A percentile compares a stretch with the other conserved stretches of the same genome.
Conservation (phyloP, 192 early-diverging fungal species). For the Ambispora gerdemannii region DNA sequence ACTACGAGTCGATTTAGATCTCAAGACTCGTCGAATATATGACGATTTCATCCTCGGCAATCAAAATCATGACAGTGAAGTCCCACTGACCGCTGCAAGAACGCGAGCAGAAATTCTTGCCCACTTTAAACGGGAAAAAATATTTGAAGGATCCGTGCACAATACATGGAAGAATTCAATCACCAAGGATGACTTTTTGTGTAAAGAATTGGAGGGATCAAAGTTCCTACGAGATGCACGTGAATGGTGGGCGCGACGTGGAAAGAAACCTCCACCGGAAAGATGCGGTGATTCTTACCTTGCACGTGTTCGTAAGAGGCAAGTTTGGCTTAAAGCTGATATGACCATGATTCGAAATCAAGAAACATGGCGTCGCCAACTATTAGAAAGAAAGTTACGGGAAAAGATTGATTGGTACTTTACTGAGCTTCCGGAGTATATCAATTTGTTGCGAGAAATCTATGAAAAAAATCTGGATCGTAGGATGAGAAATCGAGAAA, state of each 20-base stretch:
- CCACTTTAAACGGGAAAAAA: conserved; percentile 8
- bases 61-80: not conserved
- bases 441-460: not conserved
- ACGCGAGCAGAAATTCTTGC: conserved; percentile 10
- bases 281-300: conserved; percentile 30
- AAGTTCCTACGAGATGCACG: conserved; percentile 30
- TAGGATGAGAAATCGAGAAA: conserved; percentile 24
- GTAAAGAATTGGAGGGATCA: not conserved
- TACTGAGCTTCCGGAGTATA: conserved; percentile 12
- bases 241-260: conserved; percentile 31
- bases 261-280: conserved; percentile 30
- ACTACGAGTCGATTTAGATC: conserved; percentile 18
- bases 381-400: conserved; percentile 26
- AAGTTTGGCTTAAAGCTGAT: conserved; percentile 19
- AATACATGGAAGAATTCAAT: conserved; percentile 12
- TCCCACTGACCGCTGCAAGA: not conserved
- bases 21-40: conserved; percentile 27
- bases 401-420: conserved; percentile 32
- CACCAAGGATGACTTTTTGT: conserved; percentile 9
- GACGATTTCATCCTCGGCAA: conserved; percentile 22
- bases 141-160: conserved; percentile 6
- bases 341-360: conserved; percentile 17
- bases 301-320: conserved; percentile 22
- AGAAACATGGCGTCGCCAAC: conserved; percentile 27
- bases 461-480: conserved; percentile 27